Conservation (phyloP, 2,329 filamentous ascomycete species). For the Corynespora cassiicola region DNA sequence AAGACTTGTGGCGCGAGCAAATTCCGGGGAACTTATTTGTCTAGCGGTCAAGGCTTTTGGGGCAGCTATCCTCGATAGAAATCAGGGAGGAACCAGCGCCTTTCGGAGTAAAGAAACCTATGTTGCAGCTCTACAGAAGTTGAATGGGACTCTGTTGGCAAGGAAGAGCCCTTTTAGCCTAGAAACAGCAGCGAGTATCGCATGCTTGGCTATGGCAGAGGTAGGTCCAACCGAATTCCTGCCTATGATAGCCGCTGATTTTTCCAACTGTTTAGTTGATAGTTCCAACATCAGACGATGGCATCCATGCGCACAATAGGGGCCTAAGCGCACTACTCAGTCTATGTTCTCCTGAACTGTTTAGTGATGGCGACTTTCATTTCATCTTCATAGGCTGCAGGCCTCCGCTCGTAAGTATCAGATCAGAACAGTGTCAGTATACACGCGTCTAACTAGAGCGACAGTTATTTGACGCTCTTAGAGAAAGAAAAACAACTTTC, state of each 20-base stretch:
- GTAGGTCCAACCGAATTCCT: slow-evolving; percentile 14
- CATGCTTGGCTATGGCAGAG: slow-evolving; percentile 44
- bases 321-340: slow-evolving; percentile 45
- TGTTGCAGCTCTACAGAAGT: slow-evolving; percentile 32
- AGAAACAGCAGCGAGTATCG: slow-evolving; percentile 40
- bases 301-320: slow-evolving; percentile 40
- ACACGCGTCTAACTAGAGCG: background rate
- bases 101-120: slow-evolving; percentile 37
- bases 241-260: slow-evolving; percentile 3
- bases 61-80: slow-evolving; percentile 32
- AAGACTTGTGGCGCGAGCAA: slow-evolving; percentile 23
- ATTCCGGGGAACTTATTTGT: slow-evolving; percentile 24
- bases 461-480: slow-evolving; percentile 30
- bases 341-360: slow-evolving; percentile 34
- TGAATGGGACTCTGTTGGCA: slow-evolving; percentile 25
- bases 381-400: slow-evolving; percentile 49
- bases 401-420: slow-evolving; percentile 44
- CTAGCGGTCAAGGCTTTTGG: slow-evolving; percentile 44
- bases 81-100: slow-evolving; percentile 19
- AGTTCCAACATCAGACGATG: slow-evolving; percentile 33
- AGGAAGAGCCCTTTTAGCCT: slow-evolving; percentile 15
- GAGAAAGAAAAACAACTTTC: slow-evolving; percentile 37
- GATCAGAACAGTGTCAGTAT: no score
- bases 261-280: slow-evolving; percentile 33
- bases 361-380: slow-evolving; percentile 43